Percentiles rank a stretch among this genome's conserved stretches.
These are phyloP conservation scores for Globisporangium uncinulatum DNA, from an alignment of 352 stramenopile genomes.

Conservation along the genomic window DNA sequence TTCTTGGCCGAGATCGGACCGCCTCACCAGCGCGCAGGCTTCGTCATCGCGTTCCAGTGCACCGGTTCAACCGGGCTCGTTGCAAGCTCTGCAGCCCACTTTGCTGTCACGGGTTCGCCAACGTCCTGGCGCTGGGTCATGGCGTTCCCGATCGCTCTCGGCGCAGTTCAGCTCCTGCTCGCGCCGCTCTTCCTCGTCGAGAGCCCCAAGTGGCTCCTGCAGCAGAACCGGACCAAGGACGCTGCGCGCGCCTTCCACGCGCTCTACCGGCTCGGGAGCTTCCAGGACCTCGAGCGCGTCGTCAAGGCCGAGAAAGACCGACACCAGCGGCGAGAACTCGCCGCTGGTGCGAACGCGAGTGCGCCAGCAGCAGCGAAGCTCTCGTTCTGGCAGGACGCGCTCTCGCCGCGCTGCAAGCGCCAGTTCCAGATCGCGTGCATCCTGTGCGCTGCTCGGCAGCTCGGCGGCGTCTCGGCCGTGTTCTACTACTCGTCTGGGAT, in stretches of 20 bases:
- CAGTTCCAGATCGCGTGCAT: slow-evolving; percentile 33
- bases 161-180: slow-evolving; percentile 22
- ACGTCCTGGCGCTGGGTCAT: slow-evolving; percentile 37
- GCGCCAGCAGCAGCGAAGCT: not conserved
- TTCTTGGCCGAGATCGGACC: slow-evolving; percentile 34
- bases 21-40: slow-evolving; percentile 21
- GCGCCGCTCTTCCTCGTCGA: slow-evolving; percentile 23
- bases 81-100: slow-evolving; percentile 28
- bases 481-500: slow-evolving; percentile 45
- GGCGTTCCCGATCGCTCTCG: slow-evolving; percentile 25
- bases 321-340: slow-evolving; percentile 16
- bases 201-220: slow-evolving; percentile 31
- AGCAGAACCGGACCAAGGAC: slow-evolving; percentile 18
- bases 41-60: slow-evolving; percentile 34
- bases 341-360: slow-evolving; percentile 8
- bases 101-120: slow-evolving; percentile 22
- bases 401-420: slow-evolving; percentile 23
- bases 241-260: slow-evolving; percentile 20
- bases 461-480: slow-evolving; percentile 29
- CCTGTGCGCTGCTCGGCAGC: slow-evolving; percentile 27
- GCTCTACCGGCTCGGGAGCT: slow-evolving; percentile 26
- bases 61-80: slow-evolving; percentile 24
- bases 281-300: slow-evolving; percentile 24
- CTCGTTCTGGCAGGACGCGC: slow-evolving; percentile 22
- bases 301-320: slow-evolving; percentile 24